Evolutionary conservation across 2,329 filamentous ascomycete genomes (phyloP).

Genomic region (Tricladium varicosporioides): DNA sequence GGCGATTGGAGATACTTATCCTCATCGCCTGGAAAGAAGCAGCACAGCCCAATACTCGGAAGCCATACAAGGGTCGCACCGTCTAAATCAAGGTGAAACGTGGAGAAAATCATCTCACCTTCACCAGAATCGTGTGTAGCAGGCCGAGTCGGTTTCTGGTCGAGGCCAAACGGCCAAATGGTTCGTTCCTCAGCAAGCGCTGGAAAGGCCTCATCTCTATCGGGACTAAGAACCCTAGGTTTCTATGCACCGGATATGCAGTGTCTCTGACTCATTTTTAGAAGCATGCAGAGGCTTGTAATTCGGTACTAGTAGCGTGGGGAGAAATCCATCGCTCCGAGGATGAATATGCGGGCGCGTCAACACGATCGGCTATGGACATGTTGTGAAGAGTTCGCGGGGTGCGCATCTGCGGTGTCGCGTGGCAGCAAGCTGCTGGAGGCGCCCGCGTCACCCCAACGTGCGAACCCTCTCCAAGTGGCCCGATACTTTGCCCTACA

Average conservation of each 20-base stretch:
- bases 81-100: constrained; percentile 30
- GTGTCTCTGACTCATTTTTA: constrained; percentile 34
- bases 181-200: constrained; percentile 33
- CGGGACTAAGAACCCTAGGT: constrained; percentile 8
- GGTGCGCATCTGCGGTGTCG: constrained; percentile 11
- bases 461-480: too few species aligned
- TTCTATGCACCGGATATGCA: constrained; percentile 25
- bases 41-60: constrained; percentile 30
- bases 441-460: constrained; percentile 25
- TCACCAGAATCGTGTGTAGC: constrained; percentile 12
- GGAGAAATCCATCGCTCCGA: constrained; percentile 9
- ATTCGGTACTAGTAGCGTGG: constrained; percentile 10
- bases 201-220: constrained; percentile 16
- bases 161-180: constrained; percentile 30
- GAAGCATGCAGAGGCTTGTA: constrained; percentile 8
- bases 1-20: constrained; percentile 33
- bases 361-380: constrained; percentile 9
- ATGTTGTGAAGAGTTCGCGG: constrained; percentile 1
- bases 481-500: background rate
- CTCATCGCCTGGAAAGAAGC: constrained; percentile 14
- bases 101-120: constrained; percentile 22
- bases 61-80: constrained; percentile 20
- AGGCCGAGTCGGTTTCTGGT: constrained; percentile 33
- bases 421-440: constrained; percentile 10
- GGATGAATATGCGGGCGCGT: constrained; percentile 15